Percentiles rank a stretch among this genome's conserved stretches.
These are phyloP conservation scores for Lasiodiplodia gonubiensis DNA, from an alignment of 2,329 filamentous ascomycete genomes.

Conservation along the genomic window DNA sequence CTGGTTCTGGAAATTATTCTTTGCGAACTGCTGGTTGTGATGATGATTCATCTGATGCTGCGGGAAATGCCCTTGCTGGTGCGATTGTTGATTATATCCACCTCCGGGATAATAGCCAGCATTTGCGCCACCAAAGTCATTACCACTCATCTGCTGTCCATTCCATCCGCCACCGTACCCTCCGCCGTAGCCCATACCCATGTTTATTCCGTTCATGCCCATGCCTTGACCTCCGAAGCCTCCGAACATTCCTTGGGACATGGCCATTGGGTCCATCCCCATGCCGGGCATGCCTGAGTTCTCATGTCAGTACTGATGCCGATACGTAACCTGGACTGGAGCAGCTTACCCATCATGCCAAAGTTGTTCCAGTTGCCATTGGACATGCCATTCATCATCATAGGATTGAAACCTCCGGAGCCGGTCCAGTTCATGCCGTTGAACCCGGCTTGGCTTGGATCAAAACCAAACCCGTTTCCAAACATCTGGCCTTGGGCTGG, in stretches of 20 bases:
- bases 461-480: constrained; percentile 52
- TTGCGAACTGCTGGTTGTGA: constrained; percentile 61
- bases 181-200: constrained; percentile 71
- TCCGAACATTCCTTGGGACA: constrained; percentile 81
- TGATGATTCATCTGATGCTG: constrained; percentile 53
- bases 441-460: constrained; percentile 54
- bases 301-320: constrained; percentile 40
- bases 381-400: constrained; percentile 61
- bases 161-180: constrained; percentile 68
- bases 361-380: constrained; percentile 76
- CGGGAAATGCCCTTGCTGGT: constrained; percentile 49
- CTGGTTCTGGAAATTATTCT: constrained; percentile 68
- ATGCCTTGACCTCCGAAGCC: constrained; percentile 75
- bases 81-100: constrained; percentile 59
- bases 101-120: constrained; percentile 57
- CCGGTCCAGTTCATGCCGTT: constrained; percentile 64
- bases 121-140: constrained; percentile 74
- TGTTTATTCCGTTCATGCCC: constrained; percentile 81
- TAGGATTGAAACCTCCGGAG: constrained; percentile 70
- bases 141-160: constrained; percentile 68
- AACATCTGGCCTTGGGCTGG: constrained; percentile 36
- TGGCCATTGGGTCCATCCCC: constrained; percentile 81
- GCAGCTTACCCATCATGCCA: constrained; percentile 85
- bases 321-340: not conserved
- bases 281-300: constrained; percentile 73